Evolutionary conservation across 139 green algal species (phyloP).

Genomic region (Picochlorum sp.): DNA sequence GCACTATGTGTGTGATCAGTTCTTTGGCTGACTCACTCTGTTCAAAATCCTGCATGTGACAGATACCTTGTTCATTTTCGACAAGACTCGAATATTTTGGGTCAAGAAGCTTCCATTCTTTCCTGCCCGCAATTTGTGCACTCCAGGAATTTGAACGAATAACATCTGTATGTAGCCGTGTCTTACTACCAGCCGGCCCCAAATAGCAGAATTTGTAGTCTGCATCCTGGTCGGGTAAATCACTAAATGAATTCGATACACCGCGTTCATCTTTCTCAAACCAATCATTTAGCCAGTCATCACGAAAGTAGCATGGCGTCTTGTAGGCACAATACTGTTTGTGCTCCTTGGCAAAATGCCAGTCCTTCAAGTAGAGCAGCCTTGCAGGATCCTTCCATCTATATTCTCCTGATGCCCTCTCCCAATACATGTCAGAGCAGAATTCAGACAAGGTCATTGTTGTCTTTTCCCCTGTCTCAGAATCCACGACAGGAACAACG

Average conservation of each 20-base stretch:
- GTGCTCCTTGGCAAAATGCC: constrained; percentile 56
- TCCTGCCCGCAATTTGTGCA: constrained; percentile 59
- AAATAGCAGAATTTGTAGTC: constrained; percentile 86
- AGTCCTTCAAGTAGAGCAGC: constrained; percentile 79
- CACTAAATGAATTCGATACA: constrained; percentile 26
- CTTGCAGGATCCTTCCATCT: neutral
- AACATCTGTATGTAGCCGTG: constrained; percentile 79
- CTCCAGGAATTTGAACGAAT: constrained; percentile 76
- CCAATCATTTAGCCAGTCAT: constrained; percentile 89
- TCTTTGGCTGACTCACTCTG: constrained; percentile 5
- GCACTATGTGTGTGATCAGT: constrained; percentile 34
- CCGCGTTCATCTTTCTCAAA: constrained; percentile 9
- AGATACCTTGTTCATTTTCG: constrained; percentile 18
- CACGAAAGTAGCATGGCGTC: constrained; percentile 50
- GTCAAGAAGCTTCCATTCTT: constrained; percentile 67
- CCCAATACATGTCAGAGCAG: constrained; percentile 35
- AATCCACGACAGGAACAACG: neutral
- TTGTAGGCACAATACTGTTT: constrained; percentile 40
- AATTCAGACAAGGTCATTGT: constrained; percentile 46
- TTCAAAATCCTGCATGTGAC: constrained; percentile 1
- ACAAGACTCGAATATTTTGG: constrained; percentile 51
- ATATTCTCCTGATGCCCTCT: neutral
- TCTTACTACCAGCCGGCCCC: constrained; percentile 61
- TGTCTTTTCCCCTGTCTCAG: constrained; percentile 5
- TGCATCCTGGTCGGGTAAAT: neutral